Base-by-base conservation (phyloP, 2,329 filamentous ascomycete species). In the Coniochaeta pulveracea region DNA sequence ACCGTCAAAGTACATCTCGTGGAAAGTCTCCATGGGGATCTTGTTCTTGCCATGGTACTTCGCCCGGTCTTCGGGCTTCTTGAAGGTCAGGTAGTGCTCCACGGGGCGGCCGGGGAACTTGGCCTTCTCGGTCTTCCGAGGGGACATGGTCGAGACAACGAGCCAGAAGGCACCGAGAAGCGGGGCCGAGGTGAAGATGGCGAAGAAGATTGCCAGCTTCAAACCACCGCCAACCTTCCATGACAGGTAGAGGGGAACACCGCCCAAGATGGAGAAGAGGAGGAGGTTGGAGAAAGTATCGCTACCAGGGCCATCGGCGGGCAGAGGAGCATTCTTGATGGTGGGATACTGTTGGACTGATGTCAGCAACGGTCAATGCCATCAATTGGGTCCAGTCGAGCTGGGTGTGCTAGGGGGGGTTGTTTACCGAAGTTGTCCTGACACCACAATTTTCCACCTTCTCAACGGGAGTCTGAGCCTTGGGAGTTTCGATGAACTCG, bases 1-100 rank as follows among this genome's bases (percentile, higher is more conserved):
- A 38, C 85, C 85, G 52, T 91, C 81, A 60, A 96, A 93, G 70
- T 95, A 96, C 81, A 89, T 93, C 62, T 95, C 88, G 55, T 93
- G 79, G 69, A 96, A 96, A 16, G 85, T 93, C 66, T 93, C 80
- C 68, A 93, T 80, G 35, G 85, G 80, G 40, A 91, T 85, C 64
- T 82, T 88, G 63, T 72, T 82, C 57, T 70, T 71, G 57, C 84
- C 84, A 46, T 72, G 69, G 63, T 85, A 91, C 61, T 78, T 85
- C 49, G 56, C 52, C 49, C 66, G 54, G 49, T 75, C 69, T 36
- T 57, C 56, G n/a, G 63, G 58, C 45, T 71, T 72, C 61, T 85
- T 83, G 69, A 91, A 91, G 40, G 73, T 79, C 45, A 91, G 75
- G 64, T 96, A 96, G 64, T 88, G 73, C 61, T 95, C 88, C 43